These are phyloP conservation scores for Fusarium metavorans DNA, from an alignment of 2,329 filamentous ascomycete species.

Conservation along the genomic window DNA sequence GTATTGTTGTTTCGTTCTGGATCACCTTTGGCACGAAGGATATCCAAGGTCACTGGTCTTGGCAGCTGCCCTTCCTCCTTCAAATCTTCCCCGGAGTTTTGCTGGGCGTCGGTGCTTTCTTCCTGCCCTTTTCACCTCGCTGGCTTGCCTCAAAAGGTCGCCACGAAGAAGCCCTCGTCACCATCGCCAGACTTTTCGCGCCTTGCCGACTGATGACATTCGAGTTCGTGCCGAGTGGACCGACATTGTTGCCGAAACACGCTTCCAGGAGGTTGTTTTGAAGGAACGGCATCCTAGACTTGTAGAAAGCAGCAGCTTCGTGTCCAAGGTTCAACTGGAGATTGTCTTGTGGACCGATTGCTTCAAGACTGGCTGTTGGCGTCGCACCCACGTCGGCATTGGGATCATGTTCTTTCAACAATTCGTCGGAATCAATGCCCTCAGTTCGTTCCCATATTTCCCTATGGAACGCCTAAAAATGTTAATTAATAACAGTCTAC, in stretches of 20 bases:
- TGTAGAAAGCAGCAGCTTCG: not conserved
- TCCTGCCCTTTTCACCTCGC: constrained; percentile 45
- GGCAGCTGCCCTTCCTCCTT: constrained; percentile 47
- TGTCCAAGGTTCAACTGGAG: constrained; percentile 57
- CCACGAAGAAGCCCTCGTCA: constrained; percentile 38
- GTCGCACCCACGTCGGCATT: not conserved
- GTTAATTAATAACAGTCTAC: constrained; percentile 59
- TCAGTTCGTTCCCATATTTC: constrained; percentile 41
- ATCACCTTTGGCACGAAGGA: constrained; percentile 47
- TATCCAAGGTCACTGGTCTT: constrained; percentile 43
- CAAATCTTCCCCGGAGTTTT: constrained; percentile 44
- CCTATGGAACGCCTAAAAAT: constrained; percentile 9
- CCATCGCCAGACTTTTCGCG: constrained; percentile 40
- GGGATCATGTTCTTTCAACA: not conserved
- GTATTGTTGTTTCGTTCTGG: constrained; percentile 48
- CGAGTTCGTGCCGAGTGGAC: not conserved
- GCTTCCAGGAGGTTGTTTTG: not conserved
- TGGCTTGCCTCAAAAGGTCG: constrained; percentile 44
- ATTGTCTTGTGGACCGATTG: constrained; percentile 61
- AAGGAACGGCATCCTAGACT: not conserved
- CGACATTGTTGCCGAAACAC: not conserved
- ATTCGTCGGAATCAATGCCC: constrained; percentile 53
- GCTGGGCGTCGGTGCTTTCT: constrained; percentile 40
- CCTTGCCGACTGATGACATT: not conserved
- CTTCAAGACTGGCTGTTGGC: not conserved